phyloP scores from a whole-genome alignment of 2,329 filamentous ascomycete species.

The Sarocladium brachiariae region DNA sequence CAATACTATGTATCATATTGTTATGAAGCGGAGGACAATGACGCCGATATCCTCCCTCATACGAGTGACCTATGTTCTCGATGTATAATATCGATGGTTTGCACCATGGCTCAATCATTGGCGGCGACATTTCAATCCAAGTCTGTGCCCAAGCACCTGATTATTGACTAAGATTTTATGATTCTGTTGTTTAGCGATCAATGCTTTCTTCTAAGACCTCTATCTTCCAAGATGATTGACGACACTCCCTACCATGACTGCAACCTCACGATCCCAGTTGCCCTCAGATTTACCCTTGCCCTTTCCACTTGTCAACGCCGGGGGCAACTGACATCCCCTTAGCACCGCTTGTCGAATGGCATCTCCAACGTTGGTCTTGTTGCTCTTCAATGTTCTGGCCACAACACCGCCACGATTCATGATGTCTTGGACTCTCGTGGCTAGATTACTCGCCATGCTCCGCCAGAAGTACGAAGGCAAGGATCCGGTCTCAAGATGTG shows the following conservation, averaged over 20 bases:
- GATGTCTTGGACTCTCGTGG: conserved; percentile 76
- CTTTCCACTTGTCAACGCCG: conserved; percentile 36
- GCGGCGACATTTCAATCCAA: too few species aligned
- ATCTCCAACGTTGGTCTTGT: conserved; percentile 66
- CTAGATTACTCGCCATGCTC: conserved; percentile 71
- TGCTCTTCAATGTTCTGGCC: conserved; percentile 71
- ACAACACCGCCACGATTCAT: conserved; percentile 75
- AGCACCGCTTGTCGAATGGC: conserved; percentile 79
- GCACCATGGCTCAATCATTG: too few species aligned
- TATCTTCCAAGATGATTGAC: conserved; percentile 45
- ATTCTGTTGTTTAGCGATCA: too few species aligned
- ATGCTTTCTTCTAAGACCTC: neutral
- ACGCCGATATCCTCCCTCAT: too few species aligned
- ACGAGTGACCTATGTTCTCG: too few species aligned
- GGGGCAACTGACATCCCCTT: conserved; percentile 64
- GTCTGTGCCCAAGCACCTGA: too few species aligned
- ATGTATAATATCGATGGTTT: too few species aligned
- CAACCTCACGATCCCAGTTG: conserved; percentile 82
- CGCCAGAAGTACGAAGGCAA: conserved; percentile 92
- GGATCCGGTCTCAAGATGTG: conserved; percentile 78
- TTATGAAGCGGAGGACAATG: too few species aligned
- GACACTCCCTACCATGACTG: conserved; percentile 88
- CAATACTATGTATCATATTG: too few species aligned
- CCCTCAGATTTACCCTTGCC: conserved; percentile 40
- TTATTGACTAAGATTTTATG: too few species aligned